A percentile compares a stretch with the other conserved stretches of the same genome.
Evolutionary conservation across 2,329 filamentous ascomycete genomes (phyloP).

Genomic region (Albophoma yamanashiensis): DNA sequence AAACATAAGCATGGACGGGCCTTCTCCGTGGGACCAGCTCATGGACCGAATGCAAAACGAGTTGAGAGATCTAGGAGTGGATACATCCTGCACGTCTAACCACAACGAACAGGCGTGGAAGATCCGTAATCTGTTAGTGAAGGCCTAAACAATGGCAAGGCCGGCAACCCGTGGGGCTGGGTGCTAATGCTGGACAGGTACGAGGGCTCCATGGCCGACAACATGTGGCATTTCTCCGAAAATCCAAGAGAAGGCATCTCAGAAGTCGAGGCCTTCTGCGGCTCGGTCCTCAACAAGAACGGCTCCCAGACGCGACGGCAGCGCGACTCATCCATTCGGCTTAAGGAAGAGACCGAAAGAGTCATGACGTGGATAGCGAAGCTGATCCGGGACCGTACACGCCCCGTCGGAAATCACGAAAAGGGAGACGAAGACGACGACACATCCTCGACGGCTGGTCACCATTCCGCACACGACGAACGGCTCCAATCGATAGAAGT

Average conservation of each 20-base stretch:
- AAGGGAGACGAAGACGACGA: conserved; percentile 3
- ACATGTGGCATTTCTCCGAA: conserved; percentile 34
- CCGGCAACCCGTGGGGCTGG: too few relatives aligned
- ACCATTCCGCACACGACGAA: conserved; percentile 1
- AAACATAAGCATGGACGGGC: conserved; percentile 11
- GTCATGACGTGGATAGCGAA: conserved; percentile 29
- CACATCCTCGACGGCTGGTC: background rate
- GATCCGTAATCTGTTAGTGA: conserved; percentile 35
- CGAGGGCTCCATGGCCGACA: conserved; percentile 28
- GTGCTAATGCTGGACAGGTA: conserved; percentile 24
- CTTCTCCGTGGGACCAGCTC: conserved; percentile 34
- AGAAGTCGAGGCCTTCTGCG: conserved; percentile 45
- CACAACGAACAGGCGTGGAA: conserved; percentile 27
- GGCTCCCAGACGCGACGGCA: conserved; percentile 39
- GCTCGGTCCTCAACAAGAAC: conserved; percentile 40
- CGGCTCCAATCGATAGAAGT: conserved; percentile 11
- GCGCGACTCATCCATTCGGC: conserved; percentile 38
- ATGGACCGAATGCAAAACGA: conserved; percentile 12
- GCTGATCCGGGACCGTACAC: conserved; percentile 14
- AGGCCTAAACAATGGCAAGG: conserved; percentile 4
- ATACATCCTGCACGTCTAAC: conserved; percentile 20
- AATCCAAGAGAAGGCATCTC: conserved; percentile 31
- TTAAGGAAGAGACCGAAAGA: conserved; percentile 40
- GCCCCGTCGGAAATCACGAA: background rate
- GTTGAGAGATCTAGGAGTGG: conserved; percentile 6